Evolutionary conservation across 257 asterid genomes (phyloP), one percentile per base, ranked within the genome.

Genomic region (Petunia secreta): DNA sequence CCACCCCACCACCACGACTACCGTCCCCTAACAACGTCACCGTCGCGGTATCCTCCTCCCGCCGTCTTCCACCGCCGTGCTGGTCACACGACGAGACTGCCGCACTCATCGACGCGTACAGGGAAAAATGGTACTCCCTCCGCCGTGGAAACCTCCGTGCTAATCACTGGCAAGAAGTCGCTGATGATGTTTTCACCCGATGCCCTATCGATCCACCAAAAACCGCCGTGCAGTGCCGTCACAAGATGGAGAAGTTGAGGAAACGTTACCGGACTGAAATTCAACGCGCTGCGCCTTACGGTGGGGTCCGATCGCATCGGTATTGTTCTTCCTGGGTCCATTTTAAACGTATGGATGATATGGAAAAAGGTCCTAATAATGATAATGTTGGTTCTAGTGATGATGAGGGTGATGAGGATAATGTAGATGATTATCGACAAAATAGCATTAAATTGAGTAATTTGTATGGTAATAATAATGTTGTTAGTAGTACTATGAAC

Each of bases 191-290:
- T 75, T 94, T 91, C 5, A 34, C 87, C 0, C 74, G 90, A 0
- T 91, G 92, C 87, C 94, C 97, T 38, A 84, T 87, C 57, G 16
- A 6, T 60, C 82, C 90, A 0, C 81, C 93, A 0, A 96, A 93
- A 78, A 93, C 99, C 52, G 87, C 96, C 75, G 97, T 96, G 7
- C 99, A 96, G 95, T 94, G 99, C 81, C 97, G 98, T 39, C 99
- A 96, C 87, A 96, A 96, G 92, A 96, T 96, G 99, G 99, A 96
- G 91, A 96, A 96, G 92, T 96, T 96, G 25, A 82, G 99, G 39
- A 96, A 96, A 84, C 89, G 99, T 25, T 96, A 96, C 80, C 94
- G 99, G 25, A 85, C 90, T 14, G 99, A 96, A 94, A 91, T 92
- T 87, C 98, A 93, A 84, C 88, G 98, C 14, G 93, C 98, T 79